Evolutionary conservation across 768 basidiomycete genomes (phyloP).

Genomic region (Pleurotus salmoneostramineus): DNA sequence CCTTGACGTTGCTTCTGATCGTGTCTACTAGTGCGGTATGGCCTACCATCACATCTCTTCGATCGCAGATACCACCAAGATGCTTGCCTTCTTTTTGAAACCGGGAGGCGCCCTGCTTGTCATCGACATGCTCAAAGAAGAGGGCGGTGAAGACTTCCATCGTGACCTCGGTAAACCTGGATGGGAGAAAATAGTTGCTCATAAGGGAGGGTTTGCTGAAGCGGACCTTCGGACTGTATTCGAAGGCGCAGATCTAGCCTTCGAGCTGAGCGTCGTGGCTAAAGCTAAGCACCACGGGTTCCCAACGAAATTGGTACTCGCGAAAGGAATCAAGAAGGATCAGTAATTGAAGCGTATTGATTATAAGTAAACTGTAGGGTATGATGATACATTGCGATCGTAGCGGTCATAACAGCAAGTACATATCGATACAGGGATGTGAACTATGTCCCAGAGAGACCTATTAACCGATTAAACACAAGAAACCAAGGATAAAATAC

Average conservation of each 20-base stretch:
- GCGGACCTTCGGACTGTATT: constrained; percentile 46
- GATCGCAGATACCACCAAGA: constrained; percentile 46
- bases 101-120: constrained; percentile 60
- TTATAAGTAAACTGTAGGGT: not conserved
- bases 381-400: not conserved
- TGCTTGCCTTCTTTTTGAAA: constrained; percentile 54
- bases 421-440: not conserved
- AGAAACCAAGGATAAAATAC: not conserved
- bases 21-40: constrained; percentile 42
- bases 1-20: not conserved
- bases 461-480: not conserved
- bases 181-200: constrained; percentile 46
- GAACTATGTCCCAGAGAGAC: not conserved
- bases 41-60: constrained; percentile 66
- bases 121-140: constrained; percentile 35
- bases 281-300: constrained; percentile 1
- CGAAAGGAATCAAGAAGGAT: not conserved
- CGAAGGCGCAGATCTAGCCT: constrained; percentile 44
- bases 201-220: constrained; percentile 50
- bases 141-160: constrained; percentile 15
- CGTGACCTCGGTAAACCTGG: constrained; percentile 14
- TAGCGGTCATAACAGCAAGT: not conserved
- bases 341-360: no score
- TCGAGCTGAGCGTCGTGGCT: not conserved
- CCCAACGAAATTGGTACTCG: not conserved